These are phyloP conservation scores for Solanum chmielewskii DNA, from an alignment of 257 asterid genomes.

Conservation along the genomic window DNA sequence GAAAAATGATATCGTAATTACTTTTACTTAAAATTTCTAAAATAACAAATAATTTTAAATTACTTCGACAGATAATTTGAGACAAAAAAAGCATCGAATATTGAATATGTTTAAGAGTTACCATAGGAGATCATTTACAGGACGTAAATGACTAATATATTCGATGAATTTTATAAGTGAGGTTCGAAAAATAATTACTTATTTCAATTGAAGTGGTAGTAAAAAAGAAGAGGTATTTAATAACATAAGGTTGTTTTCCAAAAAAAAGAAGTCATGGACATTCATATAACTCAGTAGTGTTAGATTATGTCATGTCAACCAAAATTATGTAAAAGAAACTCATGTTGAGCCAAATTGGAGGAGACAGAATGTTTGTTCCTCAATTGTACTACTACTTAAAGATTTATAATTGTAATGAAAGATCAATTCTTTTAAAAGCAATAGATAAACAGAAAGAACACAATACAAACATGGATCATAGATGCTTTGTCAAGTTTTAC, in stretches of 20 bases:
- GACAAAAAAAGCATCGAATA: no score
- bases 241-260: neutral
- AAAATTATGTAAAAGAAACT: neutral
- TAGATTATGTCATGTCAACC: neutral
- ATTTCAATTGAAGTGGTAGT: neutral
- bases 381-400: neutral
- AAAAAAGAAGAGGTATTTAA: neutral
- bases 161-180: neutral
- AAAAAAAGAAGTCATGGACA: neutral
- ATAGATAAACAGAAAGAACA: neutral
- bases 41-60: no score
- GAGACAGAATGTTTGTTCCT: neutral
- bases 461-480: neutral
- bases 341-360: no score
- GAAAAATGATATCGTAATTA: neutral
- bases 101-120: no score
- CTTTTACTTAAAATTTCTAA: neutral
- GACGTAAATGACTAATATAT: accelerated
- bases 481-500: neutral
- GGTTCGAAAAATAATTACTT: neutral
- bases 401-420: neutral
- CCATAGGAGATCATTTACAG: no score
- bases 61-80: no score
- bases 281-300: neutral
- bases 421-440: neutral